Conservation (phyloP, 2,329 filamentous ascomycete genomes). For the Nigrospora osmanthi region DNA sequence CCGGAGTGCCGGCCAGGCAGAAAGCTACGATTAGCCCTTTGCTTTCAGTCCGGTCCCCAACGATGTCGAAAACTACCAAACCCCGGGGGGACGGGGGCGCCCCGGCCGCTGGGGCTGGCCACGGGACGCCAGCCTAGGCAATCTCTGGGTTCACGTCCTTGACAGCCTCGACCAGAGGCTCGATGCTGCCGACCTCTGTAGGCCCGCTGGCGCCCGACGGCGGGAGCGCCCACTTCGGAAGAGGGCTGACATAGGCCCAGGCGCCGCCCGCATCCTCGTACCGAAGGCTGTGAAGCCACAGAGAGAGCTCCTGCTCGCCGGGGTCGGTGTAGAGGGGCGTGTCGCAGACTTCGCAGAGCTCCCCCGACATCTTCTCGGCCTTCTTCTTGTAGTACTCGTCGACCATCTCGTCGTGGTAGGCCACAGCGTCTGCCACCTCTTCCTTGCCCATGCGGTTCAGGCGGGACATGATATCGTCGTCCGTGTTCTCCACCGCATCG, state of each 20-base stretch:
- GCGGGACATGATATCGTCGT: constrained; percentile 83
- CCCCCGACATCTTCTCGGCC: constrained; percentile 87
- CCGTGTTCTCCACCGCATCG: constrained; percentile 62
- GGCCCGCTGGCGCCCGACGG: constrained; percentile 66
- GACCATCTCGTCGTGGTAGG: constrained; percentile 91
- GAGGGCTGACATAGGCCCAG: constrained; percentile 80
- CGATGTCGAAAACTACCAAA: too few species aligned
- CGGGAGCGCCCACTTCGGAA: constrained; percentile 83
- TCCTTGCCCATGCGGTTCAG: constrained; percentile 89
- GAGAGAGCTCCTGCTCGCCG: constrained; percentile 78
- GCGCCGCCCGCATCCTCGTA: constrained; percentile 77
- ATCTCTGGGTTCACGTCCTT: constrained; percentile 36
- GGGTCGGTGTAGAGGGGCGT: constrained; percentile 93
- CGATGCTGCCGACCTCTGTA: constrained; percentile 54
- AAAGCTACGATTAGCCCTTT: too few species aligned
- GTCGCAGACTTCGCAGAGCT: constrained; percentile 71
- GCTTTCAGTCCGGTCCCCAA: too few species aligned
- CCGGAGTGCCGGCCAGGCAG: too few species aligned
- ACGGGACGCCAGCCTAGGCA: constrained; percentile 10
- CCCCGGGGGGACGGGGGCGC: too few species aligned
- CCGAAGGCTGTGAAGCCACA: constrained; percentile 87
- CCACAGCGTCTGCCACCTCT: constrained; percentile 81
- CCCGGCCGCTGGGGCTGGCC: too few species aligned
- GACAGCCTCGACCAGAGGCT: constrained; percentile 50
- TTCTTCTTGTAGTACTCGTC: constrained; percentile 83